Base-by-base conservation (phyloP, 1,284 basidiomycete species). In the Heterobasidion annosum region DNA sequence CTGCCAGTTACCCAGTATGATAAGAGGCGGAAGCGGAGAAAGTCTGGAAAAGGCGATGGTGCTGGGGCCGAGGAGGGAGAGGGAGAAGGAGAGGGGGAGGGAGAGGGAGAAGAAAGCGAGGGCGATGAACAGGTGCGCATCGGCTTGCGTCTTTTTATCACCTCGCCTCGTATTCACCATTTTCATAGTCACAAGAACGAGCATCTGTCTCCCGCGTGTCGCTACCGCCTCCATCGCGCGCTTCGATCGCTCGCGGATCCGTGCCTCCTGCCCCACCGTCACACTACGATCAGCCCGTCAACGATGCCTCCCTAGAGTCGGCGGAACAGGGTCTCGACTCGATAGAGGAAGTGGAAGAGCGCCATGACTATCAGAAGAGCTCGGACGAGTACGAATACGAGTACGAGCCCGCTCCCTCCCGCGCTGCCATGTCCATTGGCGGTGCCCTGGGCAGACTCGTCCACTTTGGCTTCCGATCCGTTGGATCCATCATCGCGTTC, bases 1-100 rank as follows among this genome's bases (percentile, higher is more conserved):
- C 70, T 91, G 2, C 88, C 88, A 6, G 75, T 82, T 35, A 75
- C 84, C 16, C 72, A 75, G 8, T 79, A 83, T 55, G 82, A 84
- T 54, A 81, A 75, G 62, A 68, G 70, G 57, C 71, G 70, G 63
- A 73, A 68, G 66, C 81, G 71, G 65, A 76, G 59, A 58, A 67
- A 57, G 51, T 59, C 64, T 7, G 25, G 25, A 25, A 25, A 25
- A 25, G 25, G 25, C 25, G 4, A 25, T 25, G 25, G 25, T 3
- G 25, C 25, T 25, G 25, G 25, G 25, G 25, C 25, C 25, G 25
- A 25, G 25, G 25, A 25, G 25, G 25, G 25, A 35, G 69, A 68
- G 6, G 70, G 69, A 1, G 74, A 74, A 18, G 75, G 73, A 7
- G 71, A 72, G 13, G 74, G 69, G 1, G 74, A 74, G 18, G 75